Evolutionary conservation across 345 rosid species (phyloP).

Genomic region (Salix koriyanagi): DNA sequence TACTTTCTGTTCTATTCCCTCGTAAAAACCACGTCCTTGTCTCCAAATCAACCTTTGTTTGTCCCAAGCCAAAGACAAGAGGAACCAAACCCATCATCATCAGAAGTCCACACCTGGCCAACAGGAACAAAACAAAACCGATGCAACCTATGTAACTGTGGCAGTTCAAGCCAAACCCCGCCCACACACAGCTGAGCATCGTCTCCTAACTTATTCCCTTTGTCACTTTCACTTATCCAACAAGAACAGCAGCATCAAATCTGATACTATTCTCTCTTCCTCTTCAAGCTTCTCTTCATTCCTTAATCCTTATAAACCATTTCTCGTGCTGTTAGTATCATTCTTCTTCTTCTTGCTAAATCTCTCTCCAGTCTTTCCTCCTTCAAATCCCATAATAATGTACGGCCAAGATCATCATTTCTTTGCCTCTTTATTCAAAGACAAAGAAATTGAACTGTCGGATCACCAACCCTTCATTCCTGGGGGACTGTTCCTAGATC

Average conservation of each 20-base stretch:
- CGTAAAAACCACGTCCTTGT: no score
- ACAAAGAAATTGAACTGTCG: conserved; percentile 17
- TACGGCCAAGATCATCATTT: conserved; percentile 41
- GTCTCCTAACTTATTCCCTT: neutral
- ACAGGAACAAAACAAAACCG: neutral
- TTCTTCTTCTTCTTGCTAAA: neutral
- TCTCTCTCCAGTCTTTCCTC: neutral
- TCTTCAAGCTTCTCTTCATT: conserved; percentile 15
- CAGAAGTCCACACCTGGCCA: neutral
- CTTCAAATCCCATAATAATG: conserved; percentile 26
- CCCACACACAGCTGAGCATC: neutral
- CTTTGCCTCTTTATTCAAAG: conserved; percentile 33
- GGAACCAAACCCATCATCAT: no score
- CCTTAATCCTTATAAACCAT: neutral
- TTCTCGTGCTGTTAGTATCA: neutral
- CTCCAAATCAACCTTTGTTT: no score
- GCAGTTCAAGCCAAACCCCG: conserved; percentile 10
- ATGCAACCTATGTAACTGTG: conserved; percentile 5
- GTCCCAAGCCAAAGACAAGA: no score
- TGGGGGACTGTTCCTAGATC: conserved; percentile 60
- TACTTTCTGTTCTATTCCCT: no score
- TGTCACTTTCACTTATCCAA: neutral
- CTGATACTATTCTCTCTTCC: conserved; percentile 26
- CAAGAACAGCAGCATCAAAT: neutral
- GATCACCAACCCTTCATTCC: conserved; percentile 19